These are phyloP conservation scores for Colletotrichum coccodes DNA, from an alignment of 2,329 filamentous ascomycete genomes.

Conservation along the genomic window DNA sequence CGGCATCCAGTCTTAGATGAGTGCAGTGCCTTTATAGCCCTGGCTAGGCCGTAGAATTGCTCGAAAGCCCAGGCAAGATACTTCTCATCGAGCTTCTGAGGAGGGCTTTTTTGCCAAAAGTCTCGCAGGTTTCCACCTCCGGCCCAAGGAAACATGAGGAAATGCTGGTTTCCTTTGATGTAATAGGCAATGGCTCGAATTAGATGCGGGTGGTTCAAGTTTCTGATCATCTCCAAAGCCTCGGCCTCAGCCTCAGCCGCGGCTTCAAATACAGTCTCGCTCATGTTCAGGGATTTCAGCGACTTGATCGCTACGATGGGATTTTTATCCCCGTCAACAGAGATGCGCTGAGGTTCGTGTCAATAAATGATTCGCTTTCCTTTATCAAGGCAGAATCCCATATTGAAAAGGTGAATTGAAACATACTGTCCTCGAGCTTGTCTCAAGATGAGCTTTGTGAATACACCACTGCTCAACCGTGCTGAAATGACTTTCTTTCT, in stretches of 20 bases:
- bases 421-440: neutral
- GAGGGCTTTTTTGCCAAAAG: neutral
- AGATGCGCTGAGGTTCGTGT: neutral
- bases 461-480: neutral
- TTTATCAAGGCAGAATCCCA: too few relatives aligned
- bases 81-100: neutral
- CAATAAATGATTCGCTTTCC: too few relatives aligned
- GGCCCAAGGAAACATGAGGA: slow-evolving; percentile 14
- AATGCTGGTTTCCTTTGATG: neutral
- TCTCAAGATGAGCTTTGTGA: neutral
- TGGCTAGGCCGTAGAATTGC: neutral
- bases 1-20: neutral
- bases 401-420: too few relatives aligned
- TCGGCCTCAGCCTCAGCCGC: neutral
- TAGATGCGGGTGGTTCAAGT: neutral
- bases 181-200: neutral
- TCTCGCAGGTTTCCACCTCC: slow-evolving; percentile 13
- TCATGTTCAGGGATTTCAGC: neutral
- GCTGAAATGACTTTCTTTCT: neutral
- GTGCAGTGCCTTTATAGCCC: neutral
- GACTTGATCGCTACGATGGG: neutral
- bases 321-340: neutral
- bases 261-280: neutral
- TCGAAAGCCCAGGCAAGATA: neutral
- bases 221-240: neutral